Percentiles rank a stretch among this genome's conserved stretches.
These are phyloP conservation scores for Tremella mesenterica DNA, from an alignment of 768 basidiomycete species.

Conservation along the genomic window DNA sequence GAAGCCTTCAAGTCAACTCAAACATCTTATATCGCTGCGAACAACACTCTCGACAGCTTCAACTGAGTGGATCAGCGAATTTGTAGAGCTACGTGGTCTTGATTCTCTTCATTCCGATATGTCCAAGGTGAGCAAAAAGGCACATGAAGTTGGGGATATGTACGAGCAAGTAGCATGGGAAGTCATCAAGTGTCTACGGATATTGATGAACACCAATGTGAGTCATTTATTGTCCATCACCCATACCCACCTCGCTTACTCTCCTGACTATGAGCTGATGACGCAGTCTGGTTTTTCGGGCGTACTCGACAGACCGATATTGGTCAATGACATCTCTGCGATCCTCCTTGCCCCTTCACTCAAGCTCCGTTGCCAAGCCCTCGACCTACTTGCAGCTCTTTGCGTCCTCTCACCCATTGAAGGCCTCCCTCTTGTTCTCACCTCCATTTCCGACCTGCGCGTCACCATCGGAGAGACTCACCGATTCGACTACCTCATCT, in stretches of 20 bases:
- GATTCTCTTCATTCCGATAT: conserved; percentile 48
- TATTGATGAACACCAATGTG: conserved; percentile 77
- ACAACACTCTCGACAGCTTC: conserved; percentile 79
- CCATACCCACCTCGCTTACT: background rate
- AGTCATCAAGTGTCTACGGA: conserved; percentile 67
- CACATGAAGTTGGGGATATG: conserved; percentile 50
- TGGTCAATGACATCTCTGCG: conserved; percentile 66
- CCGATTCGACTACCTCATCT: conserved; percentile 68
- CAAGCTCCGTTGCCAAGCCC: conserved; percentile 61
- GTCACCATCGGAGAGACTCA: conserved; percentile 62
- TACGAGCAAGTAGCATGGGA: conserved; percentile 65
- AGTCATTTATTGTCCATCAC: conserved; percentile 36
- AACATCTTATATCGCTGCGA: conserved; percentile 70
- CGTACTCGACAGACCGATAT: conserved; percentile 56
- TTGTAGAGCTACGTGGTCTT: conserved; percentile 62
- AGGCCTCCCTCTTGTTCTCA: conserved; percentile 65
- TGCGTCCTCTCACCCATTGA: conserved; percentile 63
- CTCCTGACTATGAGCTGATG: background rate
- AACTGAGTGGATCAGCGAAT: conserved; percentile 67
- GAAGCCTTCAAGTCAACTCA: conserved; percentile 57
- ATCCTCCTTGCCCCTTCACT: conserved; percentile 58
- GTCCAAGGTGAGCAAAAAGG: background rate
- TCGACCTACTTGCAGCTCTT: conserved; percentile 74
- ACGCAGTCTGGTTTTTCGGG: conserved; percentile 61
- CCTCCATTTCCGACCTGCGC: conserved; percentile 71